Evolutionary conservation across 768 basidiomycete genomes (phyloP).

Genomic region (Lactarius indigo): DNA sequence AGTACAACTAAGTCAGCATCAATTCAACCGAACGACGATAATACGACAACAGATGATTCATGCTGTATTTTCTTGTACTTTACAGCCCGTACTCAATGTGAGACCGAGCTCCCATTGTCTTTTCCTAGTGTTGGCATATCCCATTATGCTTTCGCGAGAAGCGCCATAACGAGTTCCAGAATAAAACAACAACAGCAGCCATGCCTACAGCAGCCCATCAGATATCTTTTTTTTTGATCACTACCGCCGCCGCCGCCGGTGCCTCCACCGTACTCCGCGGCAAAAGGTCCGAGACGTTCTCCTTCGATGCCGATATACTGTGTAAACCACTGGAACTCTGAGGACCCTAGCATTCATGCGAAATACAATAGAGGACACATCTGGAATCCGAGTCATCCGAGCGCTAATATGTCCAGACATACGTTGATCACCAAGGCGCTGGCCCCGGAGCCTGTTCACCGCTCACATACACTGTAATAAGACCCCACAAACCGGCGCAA

Average conservation of each 20-base stretch:
- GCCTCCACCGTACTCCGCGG: conserved; percentile 17
- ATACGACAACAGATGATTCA: not conserved
- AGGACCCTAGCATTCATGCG: not conserved
- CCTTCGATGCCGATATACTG: not conserved
- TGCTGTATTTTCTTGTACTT: not conserved
- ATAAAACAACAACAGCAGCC: conserved; percentile 4
- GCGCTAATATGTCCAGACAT: not conserved
- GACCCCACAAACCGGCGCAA: conserved; percentile 5
- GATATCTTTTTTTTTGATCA: conserved; percentile 5
- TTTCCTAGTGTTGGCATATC: not conserved
- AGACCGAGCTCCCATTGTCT: not conserved
- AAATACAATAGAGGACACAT: not conserved
- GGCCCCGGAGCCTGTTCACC: not conserved
- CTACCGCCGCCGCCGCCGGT: conserved; percentile 8
- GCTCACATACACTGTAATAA: not conserved
- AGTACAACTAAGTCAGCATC: not conserved
- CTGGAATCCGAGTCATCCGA: not conserved
- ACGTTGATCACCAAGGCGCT: not conserved
- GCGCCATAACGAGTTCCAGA: not conserved
- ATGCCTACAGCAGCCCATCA: conserved; percentile 3
- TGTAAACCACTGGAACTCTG: not conserved
- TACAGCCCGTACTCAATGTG: not conserved
- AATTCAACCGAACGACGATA: not conserved
- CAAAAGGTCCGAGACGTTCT: conserved; percentile 1
- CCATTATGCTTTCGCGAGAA: not conserved